A percentile compares a stretch with the other conserved stretches of the same genome.
Conservation (phyloP, 441 rosid genomes). For the Jatropha multifida region DNA sequence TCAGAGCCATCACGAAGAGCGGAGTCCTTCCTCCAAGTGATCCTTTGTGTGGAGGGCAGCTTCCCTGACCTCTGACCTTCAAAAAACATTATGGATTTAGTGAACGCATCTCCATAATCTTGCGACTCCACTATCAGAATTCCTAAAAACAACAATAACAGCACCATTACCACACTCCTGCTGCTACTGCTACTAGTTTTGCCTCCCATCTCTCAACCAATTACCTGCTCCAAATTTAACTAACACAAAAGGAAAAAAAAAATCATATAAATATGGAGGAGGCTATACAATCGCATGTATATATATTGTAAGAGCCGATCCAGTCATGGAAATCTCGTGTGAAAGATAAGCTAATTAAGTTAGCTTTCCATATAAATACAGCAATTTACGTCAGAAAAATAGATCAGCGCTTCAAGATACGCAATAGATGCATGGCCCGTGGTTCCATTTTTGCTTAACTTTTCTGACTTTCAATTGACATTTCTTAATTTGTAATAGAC, state of each 20-base stretch:
- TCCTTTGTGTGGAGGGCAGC: conserved; percentile 60
- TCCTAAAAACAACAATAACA: background rate
- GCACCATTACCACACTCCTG: background rate
- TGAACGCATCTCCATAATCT: conserved; percentile 64
- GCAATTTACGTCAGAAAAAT: background rate
- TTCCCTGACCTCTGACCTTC: conserved; percentile 85
- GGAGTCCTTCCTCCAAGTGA: conserved; percentile 62
- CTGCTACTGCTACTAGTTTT: background rate
- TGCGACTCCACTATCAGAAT: conserved; percentile 22
- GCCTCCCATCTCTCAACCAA: background rate
- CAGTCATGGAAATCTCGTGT: background rate
- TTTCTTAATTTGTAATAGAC: too few relatives aligned
- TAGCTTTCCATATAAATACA: background rate
- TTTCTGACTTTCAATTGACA: too few relatives aligned
- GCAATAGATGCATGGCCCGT: background rate
- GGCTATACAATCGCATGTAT: background rate
- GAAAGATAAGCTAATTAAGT: background rate
- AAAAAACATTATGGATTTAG: conserved; percentile 74
- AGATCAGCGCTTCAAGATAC: background rate
- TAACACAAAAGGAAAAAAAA: too few relatives aligned
- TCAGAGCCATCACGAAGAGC: conserved; percentile 73
- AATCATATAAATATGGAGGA: background rate
- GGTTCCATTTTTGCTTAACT: too few relatives aligned
- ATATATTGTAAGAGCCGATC: background rate
- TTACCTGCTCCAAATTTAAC: background rate